Conservation (phyloP, 371 early-diverging fungal species). For the Rhizopus delemar region DNA sequence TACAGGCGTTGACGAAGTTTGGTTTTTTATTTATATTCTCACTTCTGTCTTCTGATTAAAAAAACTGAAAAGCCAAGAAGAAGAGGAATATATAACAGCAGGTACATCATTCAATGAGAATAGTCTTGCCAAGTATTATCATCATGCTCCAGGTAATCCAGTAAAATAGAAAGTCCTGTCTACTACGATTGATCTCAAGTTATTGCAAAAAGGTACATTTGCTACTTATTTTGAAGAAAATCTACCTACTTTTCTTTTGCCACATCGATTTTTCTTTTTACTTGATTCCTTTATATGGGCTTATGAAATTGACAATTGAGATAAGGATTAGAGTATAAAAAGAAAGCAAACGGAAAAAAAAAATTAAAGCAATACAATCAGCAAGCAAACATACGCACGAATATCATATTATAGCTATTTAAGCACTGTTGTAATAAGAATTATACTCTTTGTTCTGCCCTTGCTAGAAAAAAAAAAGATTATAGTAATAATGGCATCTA, state of each 20-base stretch:
- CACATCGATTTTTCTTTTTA: too few relatives aligned
- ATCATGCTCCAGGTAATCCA: not conserved
- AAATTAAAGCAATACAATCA: not conserved
- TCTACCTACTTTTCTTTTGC: too few relatives aligned
- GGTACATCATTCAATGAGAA: conserved; percentile 15
- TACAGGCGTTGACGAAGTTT: not conserved
- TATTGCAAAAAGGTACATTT: conserved; percentile 6
- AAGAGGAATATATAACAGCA: conserved; percentile 26
- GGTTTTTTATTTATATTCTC: not conserved
- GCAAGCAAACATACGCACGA: conserved; percentile 9
- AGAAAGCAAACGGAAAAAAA: conserved; percentile 8
- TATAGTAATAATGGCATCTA: conserved; percentile 57
- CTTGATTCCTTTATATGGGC: not conserved
- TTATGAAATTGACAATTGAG: conserved; percentile 2
- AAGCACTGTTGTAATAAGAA: conserved; percentile 31
- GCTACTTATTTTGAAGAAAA: not conserved
- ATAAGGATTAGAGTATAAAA: conserved; percentile 19
- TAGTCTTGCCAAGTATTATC: conserved; percentile 24
- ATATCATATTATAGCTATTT: not conserved
- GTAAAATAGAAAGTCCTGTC: not conserved
- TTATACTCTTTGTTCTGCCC: conserved; percentile 49
- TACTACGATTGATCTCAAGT: not conserved
- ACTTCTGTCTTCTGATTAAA: conserved; percentile 1
- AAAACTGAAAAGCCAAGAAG: conserved; percentile 12
- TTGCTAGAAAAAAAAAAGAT: conserved; percentile 45